Percentiles rank a stretch among this genome's conserved stretches.
phyloP scores from a whole-genome alignment of 2,329 filamentous ascomycete species.

The Botrytis pseudocinerea region DNA sequence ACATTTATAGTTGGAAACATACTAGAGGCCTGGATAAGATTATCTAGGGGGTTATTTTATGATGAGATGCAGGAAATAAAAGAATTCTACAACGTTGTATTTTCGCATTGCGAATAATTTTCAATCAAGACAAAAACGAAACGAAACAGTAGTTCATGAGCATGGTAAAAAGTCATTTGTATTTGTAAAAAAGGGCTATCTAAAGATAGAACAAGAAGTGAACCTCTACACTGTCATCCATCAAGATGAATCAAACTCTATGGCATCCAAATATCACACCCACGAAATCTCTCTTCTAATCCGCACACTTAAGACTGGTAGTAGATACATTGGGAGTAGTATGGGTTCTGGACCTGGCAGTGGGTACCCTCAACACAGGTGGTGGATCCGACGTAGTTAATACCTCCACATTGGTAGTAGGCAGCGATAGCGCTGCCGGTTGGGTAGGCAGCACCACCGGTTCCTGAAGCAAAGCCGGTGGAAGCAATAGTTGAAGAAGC shows the following conservation, averaged over 20 bases:
- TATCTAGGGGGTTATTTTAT: no score
- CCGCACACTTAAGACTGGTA: background rate
- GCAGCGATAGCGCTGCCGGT: background rate
- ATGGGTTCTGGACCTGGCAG: constrained; percentile 32
- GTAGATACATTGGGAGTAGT: constrained; percentile 23
- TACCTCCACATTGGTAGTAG: constrained; percentile 35
- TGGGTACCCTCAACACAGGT: constrained; percentile 26
- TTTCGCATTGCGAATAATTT: background rate
- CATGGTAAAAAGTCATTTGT: background rate
- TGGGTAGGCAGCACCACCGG: constrained; percentile 12
- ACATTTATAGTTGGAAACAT: background rate
- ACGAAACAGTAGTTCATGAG: background rate
- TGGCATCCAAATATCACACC: background rate
- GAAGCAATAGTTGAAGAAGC: constrained; percentile 13
- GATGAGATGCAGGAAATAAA: background rate
- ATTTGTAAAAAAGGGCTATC: constrained; percentile 20
- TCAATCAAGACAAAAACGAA: no score
- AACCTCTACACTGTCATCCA: constrained; percentile 14
- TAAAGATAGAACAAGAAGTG: constrained; percentile 22
- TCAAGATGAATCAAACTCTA: constrained; percentile 13
- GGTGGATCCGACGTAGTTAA: constrained; percentile 28
- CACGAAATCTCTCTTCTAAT: background rate
- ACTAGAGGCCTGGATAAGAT: background rate
- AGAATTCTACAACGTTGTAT: background rate
- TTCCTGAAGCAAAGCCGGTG: constrained; percentile 18